Evolutionary conservation across 768 basidiomycete species (phyloP), one percentile per base, ranked within the genome.

Genomic region (Nidula microcarpa): DNA sequence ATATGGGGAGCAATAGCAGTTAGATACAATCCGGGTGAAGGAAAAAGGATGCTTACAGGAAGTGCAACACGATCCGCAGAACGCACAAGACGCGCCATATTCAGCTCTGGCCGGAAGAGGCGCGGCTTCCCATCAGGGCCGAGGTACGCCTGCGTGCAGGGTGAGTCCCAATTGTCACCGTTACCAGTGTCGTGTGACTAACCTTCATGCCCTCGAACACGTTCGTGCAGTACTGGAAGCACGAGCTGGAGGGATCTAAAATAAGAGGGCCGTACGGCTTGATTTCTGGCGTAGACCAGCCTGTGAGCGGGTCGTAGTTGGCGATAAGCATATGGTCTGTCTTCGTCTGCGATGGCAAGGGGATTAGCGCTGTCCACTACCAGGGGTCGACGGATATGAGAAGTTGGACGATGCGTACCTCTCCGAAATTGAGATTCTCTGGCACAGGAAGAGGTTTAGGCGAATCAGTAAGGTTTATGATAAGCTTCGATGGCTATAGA

Each of bases 141-240:
- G 1, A 81, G 54, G 65, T 88, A 89, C 0, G 90, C 89, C 84
- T 89, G 52, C 30, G 4, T 30, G 18, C n/a, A 13, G 32, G 23
- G 23, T 23, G 23, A 23, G 4, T 23, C 23, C 23, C 23, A 23
- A 23, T 23, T 23, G 23, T 23, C 23, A 23, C 1, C 23, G 23
- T 23, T 23, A 23, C 23, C 4, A 23, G 23, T 23, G 23, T 23
- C 23, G 23, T 23, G 23, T 30, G 10, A 55, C 69, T 10, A 16
- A 74, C 78, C 73, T 80, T 96, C 82, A 96, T 85, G 6, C 94
- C 91, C 68, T 97, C 94, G 62, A 97, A 94, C 13, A 87, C 81
- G 56, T 84, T 80, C 34, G 91, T 85, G 7, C 87, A 88, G 69
- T 96, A 96, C 62, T 97, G 94, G 57, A 97, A 78, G 47, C 93